Evolutionary conservation across 805 yeast species (phyloP), one percentile per base, ranked within the genome.

Genomic region (Lipomyces sp.): DNA sequence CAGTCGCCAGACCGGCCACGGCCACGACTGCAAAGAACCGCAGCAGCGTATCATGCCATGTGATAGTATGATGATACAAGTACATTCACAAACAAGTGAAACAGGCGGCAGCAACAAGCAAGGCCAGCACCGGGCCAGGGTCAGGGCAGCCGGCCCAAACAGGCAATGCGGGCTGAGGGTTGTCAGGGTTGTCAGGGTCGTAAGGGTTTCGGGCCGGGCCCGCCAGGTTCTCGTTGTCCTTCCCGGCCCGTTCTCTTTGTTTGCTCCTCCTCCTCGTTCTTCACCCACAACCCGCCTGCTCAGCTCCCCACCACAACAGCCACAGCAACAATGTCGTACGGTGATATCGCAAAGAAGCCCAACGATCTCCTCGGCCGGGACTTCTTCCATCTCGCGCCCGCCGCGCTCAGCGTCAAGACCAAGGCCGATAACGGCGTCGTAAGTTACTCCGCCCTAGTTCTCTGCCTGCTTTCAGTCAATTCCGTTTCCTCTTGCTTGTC

Each of bases 381-480:
- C 75, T 93, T 89, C 82, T 93, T 78, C 84, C 98, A 93, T 78
- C 75, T 79, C 63, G 74, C 91, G 60, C 86, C 93, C 36, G 93
- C 93, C 62, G 74, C 93, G 52, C 79, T 93, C 62, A 96, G 87
- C 68, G 82, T 91, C 66, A 85, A 86, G 78, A 84, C 98, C 62
- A 80, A 79, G 61, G 96, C 98, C 64, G 95, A 96, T 70, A 91
- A 89, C 71, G 97, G 97, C 65, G 97, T 91, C 52, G 79, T 55
- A 50, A 19, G 58, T 53, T 19, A 18, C 16, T 38, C 22, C 22
- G 16, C 5, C 43, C 44, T 23, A 21, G n/a, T n/a, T n/a, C n/a
- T n/a, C 16, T 33, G 10, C 45, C n/a, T 16, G 21, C 16, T n/a
- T 34, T 34, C 37, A 18, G 21, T 14, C 37, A 34, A 34, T 34